Evolutionary conservation across 2,329 filamentous ascomycete species (phyloP).

Genomic region (Claviceps digitariae): DNA sequence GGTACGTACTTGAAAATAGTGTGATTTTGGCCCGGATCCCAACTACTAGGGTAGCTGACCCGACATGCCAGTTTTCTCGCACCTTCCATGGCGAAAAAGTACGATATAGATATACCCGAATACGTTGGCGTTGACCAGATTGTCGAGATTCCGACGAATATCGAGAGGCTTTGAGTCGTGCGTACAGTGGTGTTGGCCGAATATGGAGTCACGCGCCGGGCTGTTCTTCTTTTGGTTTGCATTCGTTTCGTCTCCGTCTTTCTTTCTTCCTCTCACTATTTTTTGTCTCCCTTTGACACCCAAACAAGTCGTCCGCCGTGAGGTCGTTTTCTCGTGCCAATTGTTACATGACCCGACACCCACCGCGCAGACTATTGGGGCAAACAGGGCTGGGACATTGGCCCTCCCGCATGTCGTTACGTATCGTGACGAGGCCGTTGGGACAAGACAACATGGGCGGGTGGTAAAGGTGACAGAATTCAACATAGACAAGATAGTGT

Average conservation of each 20-base stretch:
- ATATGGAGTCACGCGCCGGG: too few species aligned
- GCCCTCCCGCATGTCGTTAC: conserved; percentile 36
- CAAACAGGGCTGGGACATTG: conserved; percentile 46
- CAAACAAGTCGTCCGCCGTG: too few species aligned
- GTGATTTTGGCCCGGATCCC: neutral
- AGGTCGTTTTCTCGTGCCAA: neutral
- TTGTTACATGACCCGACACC: conserved; percentile 39
- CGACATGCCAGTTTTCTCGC: conserved; percentile 55
- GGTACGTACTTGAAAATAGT: conserved; percentile 36
- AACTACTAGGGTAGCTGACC: conserved; percentile 7
- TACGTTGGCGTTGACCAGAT: conserved; percentile 85
- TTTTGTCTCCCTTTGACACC: too few species aligned
- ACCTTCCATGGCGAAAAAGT: conserved; percentile 66
- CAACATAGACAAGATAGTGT: conserved; percentile 43
- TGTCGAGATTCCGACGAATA: conserved; percentile 51
- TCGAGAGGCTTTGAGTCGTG: conserved; percentile 20
- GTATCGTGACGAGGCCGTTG: conserved; percentile 24
- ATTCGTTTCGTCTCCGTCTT: neutral
- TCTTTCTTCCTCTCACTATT: neutral
- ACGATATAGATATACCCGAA: conserved; percentile 65
- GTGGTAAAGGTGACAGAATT: conserved; percentile 39
- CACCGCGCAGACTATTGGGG: conserved; percentile 42
- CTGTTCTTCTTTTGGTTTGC: too few species aligned
- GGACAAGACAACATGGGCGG: conserved; percentile 35
- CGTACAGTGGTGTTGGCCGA: too few species aligned